Evolutionary conservation across 2,329 filamentous ascomycete species (phyloP), one percentile per base, ranked within the genome.

Genomic region (Huntiella moniliformis): DNA sequence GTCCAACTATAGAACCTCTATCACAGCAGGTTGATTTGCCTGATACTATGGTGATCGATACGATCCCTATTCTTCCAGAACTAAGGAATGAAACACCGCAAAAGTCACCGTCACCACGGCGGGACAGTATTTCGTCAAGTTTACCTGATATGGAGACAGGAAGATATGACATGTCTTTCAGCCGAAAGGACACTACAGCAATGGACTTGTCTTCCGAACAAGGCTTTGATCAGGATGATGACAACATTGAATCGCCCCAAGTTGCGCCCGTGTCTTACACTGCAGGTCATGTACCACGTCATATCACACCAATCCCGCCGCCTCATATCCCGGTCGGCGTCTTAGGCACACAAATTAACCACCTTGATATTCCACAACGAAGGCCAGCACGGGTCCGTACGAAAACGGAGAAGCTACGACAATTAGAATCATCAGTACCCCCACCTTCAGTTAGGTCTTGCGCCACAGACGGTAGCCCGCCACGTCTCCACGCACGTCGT

Each of bases 1-100:
- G 48, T 11, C 48, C 48, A 16, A 47, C 44, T 12, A 22, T 50
- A 10, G 46, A 44, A 10, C 48, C 48, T 4, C 38, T 50, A 31
- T 28, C 22, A 10, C 22, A 28, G 22, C 6, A 28, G 4, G 32
- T 31, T 6, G 46, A 37, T 38, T 44, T 50, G 22, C 48, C 48
- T 13, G 44, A 50, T 39, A 50, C 48, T 10, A 44, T 46, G 35
- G 28, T 50, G 7, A 37, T 41, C 16, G 45, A 38, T 15, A 47
- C 22, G 13, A 35, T 33, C 13, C 18, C 43, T 11, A 11, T 18
- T 3, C n/a, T 22, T n/a, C 16, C 12, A 28, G 6, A 33, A 8
- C 11, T 37, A n/a, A 38, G 22, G 22, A 28, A 28, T 3, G 22
- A 28, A 10, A 3, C 22, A 28, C 22, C 22, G 22, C 22, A 3